phyloP scores from a whole-genome alignment of 495 filamentous ascomycete genomes.

The Neurospora discreta region DNA sequence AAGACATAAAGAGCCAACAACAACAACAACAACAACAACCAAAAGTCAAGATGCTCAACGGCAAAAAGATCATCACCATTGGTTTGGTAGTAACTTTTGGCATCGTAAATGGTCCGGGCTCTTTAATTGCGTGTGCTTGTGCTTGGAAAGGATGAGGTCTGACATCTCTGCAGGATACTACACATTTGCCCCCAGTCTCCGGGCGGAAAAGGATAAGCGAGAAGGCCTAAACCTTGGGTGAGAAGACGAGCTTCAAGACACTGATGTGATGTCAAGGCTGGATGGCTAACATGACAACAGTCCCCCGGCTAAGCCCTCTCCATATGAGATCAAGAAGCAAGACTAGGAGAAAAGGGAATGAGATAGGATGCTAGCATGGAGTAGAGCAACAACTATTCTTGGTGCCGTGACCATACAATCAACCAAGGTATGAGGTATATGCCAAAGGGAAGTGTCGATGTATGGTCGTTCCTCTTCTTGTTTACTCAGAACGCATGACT shows the following conservation, averaged over 20 bases:
- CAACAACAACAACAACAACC: neutral
- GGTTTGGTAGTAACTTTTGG: slow-evolving; percentile 13
- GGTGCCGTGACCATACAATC: neutral
- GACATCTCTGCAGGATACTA: slow-evolving; percentile 27
- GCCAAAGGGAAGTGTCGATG: neutral
- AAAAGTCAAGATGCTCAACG: slow-evolving; percentile 8
- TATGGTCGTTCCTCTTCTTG: neutral
- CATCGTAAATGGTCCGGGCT: slow-evolving; percentile 16
- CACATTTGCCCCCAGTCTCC: slow-evolving; percentile 29
- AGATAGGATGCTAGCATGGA: neutral
- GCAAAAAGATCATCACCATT: slow-evolving; percentile 12
- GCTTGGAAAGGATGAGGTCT: neutral
- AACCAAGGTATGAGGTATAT: neutral
- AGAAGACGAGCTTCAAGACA: neutral
- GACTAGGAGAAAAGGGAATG: neutral
- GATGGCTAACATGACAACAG: neutral
- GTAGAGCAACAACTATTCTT: neutral
- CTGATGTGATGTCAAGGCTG: neutral
- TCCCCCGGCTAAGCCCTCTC: neutral
- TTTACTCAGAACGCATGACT: neutral
- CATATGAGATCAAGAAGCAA: neutral
- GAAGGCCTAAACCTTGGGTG: slow-evolving; percentile 9
- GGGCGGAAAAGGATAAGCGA: slow-evolving; percentile 22
- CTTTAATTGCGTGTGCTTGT: neutral
- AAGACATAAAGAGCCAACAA: neutral